Base-by-base conservation (phyloP, 192 early-diverging fungal genomes). In the Allomyces arbusculus region DNA sequence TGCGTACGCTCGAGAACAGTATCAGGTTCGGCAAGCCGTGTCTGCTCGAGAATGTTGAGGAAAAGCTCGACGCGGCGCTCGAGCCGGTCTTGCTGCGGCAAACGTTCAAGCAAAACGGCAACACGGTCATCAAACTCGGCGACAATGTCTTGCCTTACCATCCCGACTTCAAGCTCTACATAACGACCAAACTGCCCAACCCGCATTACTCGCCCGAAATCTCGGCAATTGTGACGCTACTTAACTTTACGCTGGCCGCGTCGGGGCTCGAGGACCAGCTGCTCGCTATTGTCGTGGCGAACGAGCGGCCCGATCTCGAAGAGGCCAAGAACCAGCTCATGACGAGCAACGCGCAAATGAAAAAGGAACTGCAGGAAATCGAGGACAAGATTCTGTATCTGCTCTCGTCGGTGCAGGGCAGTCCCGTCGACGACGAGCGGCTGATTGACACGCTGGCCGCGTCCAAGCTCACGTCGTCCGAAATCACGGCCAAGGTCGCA, bases 71-170 rank as follows among this genome's bases (percentile, higher is more conserved):
- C 78, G 90, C 97, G 14, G 92, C 98, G 64, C 79, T 99, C 70
- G 97, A 99, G 75, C 84, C 97, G 6, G 89, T 99, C 24, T 80
- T 99, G 45, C 98, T 98, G 77, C 91, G 88, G 71, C 93, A 99
- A 78, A 75, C 98, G 63, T 84, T 93, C 44, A 84, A 89, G 62
- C 94, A 92, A 25, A 95, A 95, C 65, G 94, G 95, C 50, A 90
- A 95, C 68, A 89, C 90, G 23, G 77, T 99, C 62, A 90, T 96
- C 63, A 85, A 90, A n/a, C 83, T 99, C 20, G 97, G 97, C 55
- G 82, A 83, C 64, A 89, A 96, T 69, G 97, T 98, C 66, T 93
- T 99, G 62, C 95, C 98, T 79, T 98, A 97, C 74, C 96, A 94
- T 25, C 95, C 97, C 14, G 77, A 91, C 10, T 99, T 99, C 77